Evolutionary conservation across 2,329 filamentous ascomycete species (phyloP).

Genomic region (Harringtonia aguacate): DNA sequence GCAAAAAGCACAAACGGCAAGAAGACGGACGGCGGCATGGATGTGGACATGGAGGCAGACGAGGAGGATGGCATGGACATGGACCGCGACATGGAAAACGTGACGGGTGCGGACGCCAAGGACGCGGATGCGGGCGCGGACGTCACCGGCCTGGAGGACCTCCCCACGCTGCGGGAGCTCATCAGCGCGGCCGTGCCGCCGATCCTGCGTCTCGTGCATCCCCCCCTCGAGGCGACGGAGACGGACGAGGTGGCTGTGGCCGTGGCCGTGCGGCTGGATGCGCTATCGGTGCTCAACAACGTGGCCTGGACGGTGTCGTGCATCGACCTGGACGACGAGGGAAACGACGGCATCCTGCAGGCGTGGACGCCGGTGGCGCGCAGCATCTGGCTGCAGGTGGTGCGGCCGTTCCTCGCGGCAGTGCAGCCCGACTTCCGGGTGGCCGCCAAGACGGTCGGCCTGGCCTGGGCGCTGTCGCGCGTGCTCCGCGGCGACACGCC

Average conservation of each 20-base stretch:
- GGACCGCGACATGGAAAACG: conserved; percentile 51
- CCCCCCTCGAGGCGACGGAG: conserved; percentile 17
- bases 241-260: conserved; percentile 27
- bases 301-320: conserved; percentile 56
- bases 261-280: conserved; percentile 40
- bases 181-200: conserved; percentile 34
- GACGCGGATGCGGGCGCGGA: conserved; percentile 31
- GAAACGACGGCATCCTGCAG: conserved; percentile 38
- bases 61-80: conserved; percentile 13
- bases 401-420: conserved; percentile 47
- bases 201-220: conserved; percentile 34
- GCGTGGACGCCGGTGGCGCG: conserved; percentile 44
- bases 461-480: conserved; percentile 55
- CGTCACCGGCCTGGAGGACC: conserved; percentile 35
- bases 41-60: conserved; percentile 20
- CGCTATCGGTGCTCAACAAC: conserved; percentile 54
- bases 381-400: conserved; percentile 45
- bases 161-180: conserved; percentile 41
- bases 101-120: conserved; percentile 36
- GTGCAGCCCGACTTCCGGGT: conserved; percentile 50
- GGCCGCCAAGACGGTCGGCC: conserved; percentile 43
- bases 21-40: conserved; percentile 24
- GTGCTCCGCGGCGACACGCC: conserved; percentile 39
- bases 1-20: conserved; percentile 18
- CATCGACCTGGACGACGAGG: conserved; percentile 45